Base-by-base conservation (phyloP, 345 rosid species). In the Psidium friedrichsthalianum region DNA sequence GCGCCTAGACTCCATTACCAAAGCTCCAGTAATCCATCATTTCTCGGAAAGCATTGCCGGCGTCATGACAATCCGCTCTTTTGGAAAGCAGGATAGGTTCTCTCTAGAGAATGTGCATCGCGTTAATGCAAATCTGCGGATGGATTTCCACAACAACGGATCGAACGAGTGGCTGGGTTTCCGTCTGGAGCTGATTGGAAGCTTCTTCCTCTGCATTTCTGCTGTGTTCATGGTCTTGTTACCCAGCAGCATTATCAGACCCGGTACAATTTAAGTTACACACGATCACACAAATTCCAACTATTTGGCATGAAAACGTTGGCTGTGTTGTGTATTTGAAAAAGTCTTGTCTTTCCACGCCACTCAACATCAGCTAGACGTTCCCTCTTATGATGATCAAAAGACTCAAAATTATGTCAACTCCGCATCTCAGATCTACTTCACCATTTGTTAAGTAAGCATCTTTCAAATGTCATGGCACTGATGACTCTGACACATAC, bases 151-250 rank as follows among this genome's bases (percentile, higher is more conserved):
- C 92, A 97, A 97, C 85, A 90, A 93, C 53, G 98, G 98, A 53
- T 94, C 97, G 2, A 97, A 97, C 82, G 98, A 94, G 83, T 97
- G 99, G 99, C 86, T 97, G 83, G 98, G 97, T n/a, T 94, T 97
- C 85, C 95, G 97, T 24, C 84, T 95, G 89, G 96, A 97, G 86
- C 87, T 95, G 25, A 83, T 95, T 20, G 99, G 98, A n/a, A 94
- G 97, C 87, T 55, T 92, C 89, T 89, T 93, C 74, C 96, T 97
- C 57, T 97, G 98, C 90, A 49, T 91, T 69, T 93, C 96, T 32
- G 93, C 96, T 82, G 29, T 93, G 91, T 94, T 93, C 92, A 92
- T 97, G 96, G 94, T 94, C 61, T 47, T 95, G 87, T 89, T 97
- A 52, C 99, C 99, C 32, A 92, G 98, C 91, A 93, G 88, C 87